These are phyloP conservation scores for Aspergillus fumigatus DNA, from an alignment of 2,329 filamentous ascomycete species.

Conservation along the genomic window DNA sequence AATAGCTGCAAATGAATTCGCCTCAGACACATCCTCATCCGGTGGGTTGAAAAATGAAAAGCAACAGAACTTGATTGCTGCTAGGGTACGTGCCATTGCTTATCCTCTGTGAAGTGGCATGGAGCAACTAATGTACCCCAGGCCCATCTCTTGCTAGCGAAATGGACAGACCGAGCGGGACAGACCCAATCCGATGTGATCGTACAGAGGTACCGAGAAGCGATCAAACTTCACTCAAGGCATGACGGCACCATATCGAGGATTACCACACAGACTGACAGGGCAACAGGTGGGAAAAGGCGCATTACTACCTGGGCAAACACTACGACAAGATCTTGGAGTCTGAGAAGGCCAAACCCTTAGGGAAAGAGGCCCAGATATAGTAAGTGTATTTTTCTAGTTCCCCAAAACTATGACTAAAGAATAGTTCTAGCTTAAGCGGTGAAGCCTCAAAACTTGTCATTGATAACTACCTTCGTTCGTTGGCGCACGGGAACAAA, in stretches of 20 bases:
- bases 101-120: not conserved
- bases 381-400: slow-evolving; percentile 42
- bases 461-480: slow-evolving; percentile 88
- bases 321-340: slow-evolving; percentile 97
- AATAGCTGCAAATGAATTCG: slow-evolving; percentile 75
- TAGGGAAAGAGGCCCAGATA: slow-evolving; percentile 70
- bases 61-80: slow-evolving; percentile 49
- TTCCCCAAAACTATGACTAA: slow-evolving; percentile 11
- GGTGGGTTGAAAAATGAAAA: slow-evolving; percentile 39
- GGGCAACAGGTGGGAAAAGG: slow-evolving; percentile 78
- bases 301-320: slow-evolving; percentile 92
- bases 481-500: slow-evolving; percentile 83
- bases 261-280: slow-evolving; percentile 3
- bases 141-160: slow-evolving; percentile 83
- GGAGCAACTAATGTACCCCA: slow-evolving; percentile 29
- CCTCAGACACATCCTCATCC: slow-evolving; percentile 40
- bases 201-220: slow-evolving; percentile 75
- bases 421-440: slow-evolving; percentile 49
- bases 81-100: slow-evolving; percentile 30
- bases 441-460: slow-evolving; percentile 85
- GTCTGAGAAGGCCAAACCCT: slow-evolving; percentile 72
- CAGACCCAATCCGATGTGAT: slow-evolving; percentile 82
- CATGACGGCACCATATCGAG: slow-evolving; percentile 4
- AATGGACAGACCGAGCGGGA: slow-evolving; percentile 94
- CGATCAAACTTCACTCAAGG: slow-evolving; percentile 46